Base-by-base conservation (phyloP, 2,329 filamentous ascomycete genomes). In the Stemphylium vesicarium region DNA sequence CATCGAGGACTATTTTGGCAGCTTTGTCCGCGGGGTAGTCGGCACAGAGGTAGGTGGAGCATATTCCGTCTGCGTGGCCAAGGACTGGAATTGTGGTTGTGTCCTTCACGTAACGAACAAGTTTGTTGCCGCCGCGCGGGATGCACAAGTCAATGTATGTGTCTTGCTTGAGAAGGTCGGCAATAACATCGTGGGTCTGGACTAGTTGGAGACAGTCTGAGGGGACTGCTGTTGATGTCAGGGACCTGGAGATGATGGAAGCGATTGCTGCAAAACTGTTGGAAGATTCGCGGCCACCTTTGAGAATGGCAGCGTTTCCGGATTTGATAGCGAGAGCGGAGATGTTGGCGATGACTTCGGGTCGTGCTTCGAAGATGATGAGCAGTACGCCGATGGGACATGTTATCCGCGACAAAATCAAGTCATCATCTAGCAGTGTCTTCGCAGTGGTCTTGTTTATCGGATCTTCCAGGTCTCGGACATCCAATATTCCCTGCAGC, bases 271-370 rank as follows among this genome's bases (percentile, higher is more conserved):
- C 84, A 75, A 99, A 98, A n/a, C 92, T 96, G 72, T 96, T 87
- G 16, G 89, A 95, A 0, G 93, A 97, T 78, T 99, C 95, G 75
- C 96, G 96, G 62, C 95, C 95, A 57, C 93, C 94, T 82, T 99
- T 99, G 57, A 99, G 82, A 68, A 99, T 98, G 46, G 93, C 95
- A 32, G 95, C 90, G 76, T 99, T 99, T 68, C 92, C 95, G 11
- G 94, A 98, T 76, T 99, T 99, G 77, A 99, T 91, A 33, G 95
- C 93, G 20, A 99, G 83, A 4, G 93, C 91, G 59, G 95, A 92
- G 71, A 99, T 98, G 77, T 99, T 99, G 72, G 94, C 95, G 71
- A 99, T 97, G 62, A 99, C 95, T 78, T 99, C 95, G 6, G 95
- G 95, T 7, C 95, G 89, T 32, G 95, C 95, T 79, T 99, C 95